These are phyloP conservation scores for Amborella trichopoda DNA, from an alignment of 164 flowering plant genomes.

Conservation along the genomic window DNA sequence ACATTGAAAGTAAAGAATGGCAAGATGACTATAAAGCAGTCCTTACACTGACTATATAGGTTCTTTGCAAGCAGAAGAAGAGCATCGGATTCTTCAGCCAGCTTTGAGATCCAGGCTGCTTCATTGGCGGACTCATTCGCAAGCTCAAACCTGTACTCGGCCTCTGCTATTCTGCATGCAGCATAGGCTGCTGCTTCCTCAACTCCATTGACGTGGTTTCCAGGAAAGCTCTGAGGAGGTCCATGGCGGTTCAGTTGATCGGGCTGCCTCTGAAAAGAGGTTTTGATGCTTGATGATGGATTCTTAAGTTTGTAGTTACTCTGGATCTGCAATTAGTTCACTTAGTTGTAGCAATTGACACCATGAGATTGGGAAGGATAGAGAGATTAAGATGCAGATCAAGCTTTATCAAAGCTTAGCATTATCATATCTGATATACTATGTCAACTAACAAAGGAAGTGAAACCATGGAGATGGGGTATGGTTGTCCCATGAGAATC, in stretches of 20 bases:
- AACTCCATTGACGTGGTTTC: constrained; percentile 11
- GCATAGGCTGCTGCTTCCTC: constrained; percentile 47
- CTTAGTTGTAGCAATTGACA: neutral
- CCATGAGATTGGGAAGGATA: neutral
- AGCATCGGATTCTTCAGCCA: constrained; percentile 60
- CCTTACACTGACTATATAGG: constrained; percentile 53
- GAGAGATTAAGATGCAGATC: neutral
- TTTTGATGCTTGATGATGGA: constrained; percentile 17
- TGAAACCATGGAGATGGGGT: neutral
- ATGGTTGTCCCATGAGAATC: neutral
- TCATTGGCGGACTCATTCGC: constrained; percentile 79
- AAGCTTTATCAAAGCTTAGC: neutral
- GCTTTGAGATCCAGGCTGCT: constrained; percentile 42
- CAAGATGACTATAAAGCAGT: no score
- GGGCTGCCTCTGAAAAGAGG: constrained; percentile 32
- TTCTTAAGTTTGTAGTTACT: constrained; percentile 45
- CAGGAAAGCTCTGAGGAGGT: constrained; percentile 12
- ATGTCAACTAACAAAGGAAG: neutral
- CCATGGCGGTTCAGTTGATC: constrained; percentile 15
- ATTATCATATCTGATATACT: neutral
- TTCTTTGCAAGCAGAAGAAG: constrained; percentile 38
- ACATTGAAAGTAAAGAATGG: no score
- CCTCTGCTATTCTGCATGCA: constrained; percentile 65
- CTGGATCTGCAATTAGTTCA: constrained; percentile 26
- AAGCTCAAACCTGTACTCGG: constrained; percentile 57